phyloP scores from a whole-genome alignment of 805 yeast genomes.

The Candida methanosorbosa region DNA sequence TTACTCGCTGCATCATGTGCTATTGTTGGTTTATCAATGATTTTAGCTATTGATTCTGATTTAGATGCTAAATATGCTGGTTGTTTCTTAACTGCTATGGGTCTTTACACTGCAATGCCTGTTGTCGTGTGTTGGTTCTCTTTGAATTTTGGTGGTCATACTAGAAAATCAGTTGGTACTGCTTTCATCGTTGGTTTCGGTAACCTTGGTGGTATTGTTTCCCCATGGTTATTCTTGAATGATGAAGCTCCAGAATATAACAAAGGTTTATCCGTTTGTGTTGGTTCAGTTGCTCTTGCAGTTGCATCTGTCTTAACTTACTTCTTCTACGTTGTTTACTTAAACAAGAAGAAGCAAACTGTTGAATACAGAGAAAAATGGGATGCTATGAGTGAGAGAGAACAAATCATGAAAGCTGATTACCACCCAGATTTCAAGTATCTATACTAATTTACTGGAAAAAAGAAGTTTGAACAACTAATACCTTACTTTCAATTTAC shows the following conservation, averaged over 20 bases:
- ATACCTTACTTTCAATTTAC: too few species aligned
- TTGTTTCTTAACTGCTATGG: constrained; percentile 49
- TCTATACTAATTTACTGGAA: constrained; percentile 24
- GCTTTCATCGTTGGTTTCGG: constrained; percentile 48
- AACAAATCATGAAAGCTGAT: constrained; percentile 25
- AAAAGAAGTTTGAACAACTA: too few species aligned
- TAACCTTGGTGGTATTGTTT: constrained; percentile 47
- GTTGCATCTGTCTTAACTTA: constrained; percentile 25
- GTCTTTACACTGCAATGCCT: constrained; percentile 61
- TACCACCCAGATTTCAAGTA: constrained; percentile 37
- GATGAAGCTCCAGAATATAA: constrained; percentile 44
- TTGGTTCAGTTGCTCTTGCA: constrained; percentile 38
- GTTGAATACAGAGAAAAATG: constrained; percentile 20
- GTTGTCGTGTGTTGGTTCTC: constrained; percentile 58
- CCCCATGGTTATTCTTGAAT: constrained; percentile 41
- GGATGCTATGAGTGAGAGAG: constrained; percentile 17
- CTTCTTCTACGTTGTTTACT: constrained; percentile 20
- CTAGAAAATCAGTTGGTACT: constrained; percentile 35
- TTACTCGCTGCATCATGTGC: constrained; percentile 26
- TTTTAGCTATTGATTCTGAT: constrained; percentile 33
- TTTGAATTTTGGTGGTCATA: constrained; percentile 38
- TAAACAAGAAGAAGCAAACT: constrained; percentile 28
- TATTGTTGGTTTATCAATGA: constrained; percentile 47
- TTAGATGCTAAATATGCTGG: constrained; percentile 48
- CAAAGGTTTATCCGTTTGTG: constrained; percentile 41